phyloP scores from a whole-genome alignment of 2,329 filamentous ascomycete genomes.

The Cytospora chrysosperma region DNA sequence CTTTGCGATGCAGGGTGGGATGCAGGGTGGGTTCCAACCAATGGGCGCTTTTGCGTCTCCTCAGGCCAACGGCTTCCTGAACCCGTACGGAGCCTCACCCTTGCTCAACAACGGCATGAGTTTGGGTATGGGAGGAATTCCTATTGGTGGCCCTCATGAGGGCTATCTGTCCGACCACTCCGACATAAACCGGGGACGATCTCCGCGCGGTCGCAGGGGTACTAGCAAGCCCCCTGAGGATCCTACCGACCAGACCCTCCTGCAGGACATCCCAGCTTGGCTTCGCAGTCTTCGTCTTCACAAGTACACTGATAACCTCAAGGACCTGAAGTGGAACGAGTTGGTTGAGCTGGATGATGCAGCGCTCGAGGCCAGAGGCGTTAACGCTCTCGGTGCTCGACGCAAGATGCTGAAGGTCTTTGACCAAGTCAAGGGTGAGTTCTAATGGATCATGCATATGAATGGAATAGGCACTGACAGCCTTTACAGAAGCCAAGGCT shows the following conservation, averaged over 20 bases:
- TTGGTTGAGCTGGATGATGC: constrained; percentile 90
- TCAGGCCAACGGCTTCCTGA: constrained; percentile 91
- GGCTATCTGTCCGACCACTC: constrained; percentile 94
- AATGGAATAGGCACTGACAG: constrained; percentile 32
- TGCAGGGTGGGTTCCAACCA: constrained; percentile 49
- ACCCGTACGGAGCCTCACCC: constrained; percentile 74
- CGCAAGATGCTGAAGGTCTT: constrained; percentile 99
- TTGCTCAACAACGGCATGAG: constrained; percentile 69
- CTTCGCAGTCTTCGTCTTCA: constrained; percentile 90
- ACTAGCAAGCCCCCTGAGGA: constrained; percentile 98
- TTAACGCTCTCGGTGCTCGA: constrained; percentile 90
- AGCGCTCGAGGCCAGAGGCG: constrained; percentile 85
- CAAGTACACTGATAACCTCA: constrained; percentile 98
- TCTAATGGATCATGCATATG: not conserved
- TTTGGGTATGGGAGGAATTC: constrained; percentile 71
- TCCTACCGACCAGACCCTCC: constrained; percentile 82
- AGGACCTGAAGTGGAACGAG: constrained; percentile 96
- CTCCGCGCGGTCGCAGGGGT: constrained; percentile 85
- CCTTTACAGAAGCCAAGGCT: constrained; percentile 62
- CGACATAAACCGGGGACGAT: constrained; percentile 85
- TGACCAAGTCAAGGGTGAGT: constrained; percentile 81
- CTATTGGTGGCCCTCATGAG: constrained; percentile 67
- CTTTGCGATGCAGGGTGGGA: constrained; percentile 51
- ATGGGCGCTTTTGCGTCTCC: constrained; percentile 79
- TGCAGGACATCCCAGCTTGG: constrained; percentile 96